Conservation (phyloP, 352 stramenopile species). For the Phytopythium vexans region DNA sequence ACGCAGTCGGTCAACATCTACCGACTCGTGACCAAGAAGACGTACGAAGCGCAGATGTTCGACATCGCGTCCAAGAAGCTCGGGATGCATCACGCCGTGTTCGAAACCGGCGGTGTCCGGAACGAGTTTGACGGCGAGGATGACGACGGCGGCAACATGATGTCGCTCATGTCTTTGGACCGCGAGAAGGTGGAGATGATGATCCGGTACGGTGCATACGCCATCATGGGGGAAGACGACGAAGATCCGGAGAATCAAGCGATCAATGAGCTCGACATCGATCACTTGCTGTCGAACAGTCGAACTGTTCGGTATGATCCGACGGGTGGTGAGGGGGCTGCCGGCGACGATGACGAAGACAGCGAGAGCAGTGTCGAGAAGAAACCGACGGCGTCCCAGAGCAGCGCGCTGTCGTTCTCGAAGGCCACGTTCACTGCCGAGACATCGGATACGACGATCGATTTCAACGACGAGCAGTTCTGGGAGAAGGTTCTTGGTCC, state of each 20-base stretch:
- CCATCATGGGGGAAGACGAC: constrained; percentile 96
- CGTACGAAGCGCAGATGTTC: constrained; percentile 99
- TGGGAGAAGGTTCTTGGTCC: constrained; percentile 89
- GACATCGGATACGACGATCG: constrained; percentile 83
- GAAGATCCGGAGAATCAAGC: constrained; percentile 88
- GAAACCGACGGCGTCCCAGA: constrained; percentile 41
- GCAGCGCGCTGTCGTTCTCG: constrained; percentile 79
- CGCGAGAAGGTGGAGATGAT: constrained; percentile 99
- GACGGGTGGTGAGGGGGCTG: constrained; percentile 42
- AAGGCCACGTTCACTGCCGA: constrained; percentile 88
- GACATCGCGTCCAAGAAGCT: constrained; percentile 98
- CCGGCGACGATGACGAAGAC: constrained; percentile 34
- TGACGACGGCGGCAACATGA: constrained; percentile 89
- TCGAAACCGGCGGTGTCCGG: constrained; percentile 92
- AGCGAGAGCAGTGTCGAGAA: constrained; percentile 13
- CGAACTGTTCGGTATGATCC: constrained; percentile 88
- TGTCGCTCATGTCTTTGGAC: constrained; percentile 91
- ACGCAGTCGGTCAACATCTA: constrained; percentile 99
- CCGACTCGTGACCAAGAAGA: constrained; percentile 98
- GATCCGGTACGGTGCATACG: constrained; percentile 97
- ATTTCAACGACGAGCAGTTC: constrained; percentile 91
- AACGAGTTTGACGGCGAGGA: constrained; percentile 95
- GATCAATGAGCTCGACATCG: constrained; percentile 89
- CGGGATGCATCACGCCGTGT: constrained; percentile 97
- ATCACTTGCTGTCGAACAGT: constrained; percentile 80